Base-by-base conservation (phyloP, 768 basidiomycete genomes). In the Lepiota brunneoincarnata region DNA sequence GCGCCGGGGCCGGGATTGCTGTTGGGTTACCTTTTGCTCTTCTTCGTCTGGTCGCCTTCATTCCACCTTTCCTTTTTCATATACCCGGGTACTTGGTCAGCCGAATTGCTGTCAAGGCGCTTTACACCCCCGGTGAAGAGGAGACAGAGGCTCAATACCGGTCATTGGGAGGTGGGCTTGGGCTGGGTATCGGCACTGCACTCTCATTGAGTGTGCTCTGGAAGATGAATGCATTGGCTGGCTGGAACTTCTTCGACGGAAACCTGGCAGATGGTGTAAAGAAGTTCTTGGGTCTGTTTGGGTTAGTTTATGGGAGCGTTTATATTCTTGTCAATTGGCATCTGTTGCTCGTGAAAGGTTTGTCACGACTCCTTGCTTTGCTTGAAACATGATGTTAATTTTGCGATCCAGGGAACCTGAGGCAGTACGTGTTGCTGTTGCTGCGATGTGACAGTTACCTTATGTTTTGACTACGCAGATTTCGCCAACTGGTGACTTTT, bases 141-240 rank as follows among this genome's bases (percentile, higher is more conserved):
- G 87, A 89, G 62, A 77, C 80, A 26, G 69, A 78, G 45, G 85
- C 87, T n/a, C 86, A 89, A 67, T 88, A 81, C 67, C 86, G 87
- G 67, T 73, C 82, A 42, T 72, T 84, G 7, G 77, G 84, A 21
- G 86, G 84, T 2, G 78, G 78, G 2, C 23, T 80, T 9, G 77
- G 79, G 21, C 54, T 68, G 52, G 65, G 73, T 35, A 34, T 64
- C 37, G 65, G 69, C 42, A 54, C 62, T 23, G 63, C 64, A 0
- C 34, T 61, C 46, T 48, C 63, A 14, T 56, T 70, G 28, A 63
- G 59, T 46, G 24, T 60, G 14, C 46, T 67, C 41, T 59, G 65
- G 62, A 63, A 47, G 47, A 38, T 51, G 59, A 36, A 42, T 54
- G 44, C 35, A 45, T 36, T 56, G 57, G 14, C 2, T 57, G n/a